These are phyloP conservation scores for Suhomyces maxii DNA, from an alignment of 1,139 yeast species.

Conservation along the genomic window DNA sequence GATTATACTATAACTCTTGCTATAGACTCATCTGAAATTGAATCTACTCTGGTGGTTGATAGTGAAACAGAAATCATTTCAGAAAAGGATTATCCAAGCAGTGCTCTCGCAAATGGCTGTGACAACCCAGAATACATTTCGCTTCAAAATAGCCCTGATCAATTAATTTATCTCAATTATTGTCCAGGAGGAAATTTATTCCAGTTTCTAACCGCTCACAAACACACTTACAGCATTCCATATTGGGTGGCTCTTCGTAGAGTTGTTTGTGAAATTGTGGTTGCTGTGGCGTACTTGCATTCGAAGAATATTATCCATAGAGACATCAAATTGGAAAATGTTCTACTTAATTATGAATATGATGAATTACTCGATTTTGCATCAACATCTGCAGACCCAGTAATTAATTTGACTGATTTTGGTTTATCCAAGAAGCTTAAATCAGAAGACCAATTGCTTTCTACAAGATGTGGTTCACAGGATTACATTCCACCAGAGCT, in stretches of 20 bases:
- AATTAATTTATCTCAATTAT: slow-evolving; percentile 67
- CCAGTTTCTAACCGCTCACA: slow-evolving; percentile 48
- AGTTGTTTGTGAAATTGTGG: slow-evolving; percentile 65
- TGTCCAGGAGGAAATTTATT: slow-evolving; percentile 85
- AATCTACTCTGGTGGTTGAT: slow-evolving; percentile 9
- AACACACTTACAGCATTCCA: slow-evolving; percentile 21
- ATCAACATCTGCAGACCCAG: slow-evolving; percentile 23
- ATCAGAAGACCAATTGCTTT: slow-evolving; percentile 58
- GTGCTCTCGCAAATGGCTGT: background rate
- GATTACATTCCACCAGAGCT: slow-evolving; percentile 95
- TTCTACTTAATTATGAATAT: slow-evolving; percentile 49
- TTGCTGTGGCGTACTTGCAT: slow-evolving; percentile 77
- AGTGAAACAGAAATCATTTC: slow-evolving; percentile 9
- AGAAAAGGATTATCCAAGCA: slow-evolving; percentile 9
- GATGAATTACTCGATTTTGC: slow-evolving; percentile 25
- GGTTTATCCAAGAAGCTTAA: slow-evolving; percentile 77
- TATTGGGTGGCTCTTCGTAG: slow-evolving; percentile 54
- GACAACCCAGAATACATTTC: slow-evolving; percentile 24
- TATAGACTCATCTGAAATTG: slow-evolving; percentile 25
- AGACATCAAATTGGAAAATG: slow-evolving; percentile 83
- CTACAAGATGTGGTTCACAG: slow-evolving; percentile 92
- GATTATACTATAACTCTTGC: slow-evolving; percentile 32
- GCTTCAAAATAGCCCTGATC: slow-evolving; percentile 30
- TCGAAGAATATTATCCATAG: slow-evolving; percentile 70
- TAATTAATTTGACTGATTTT: slow-evolving; percentile 78